These are phyloP conservation scores for Anthostomella pinea DNA, from an alignment of 2,329 filamentous ascomycete genomes.

Conservation along the genomic window DNA sequence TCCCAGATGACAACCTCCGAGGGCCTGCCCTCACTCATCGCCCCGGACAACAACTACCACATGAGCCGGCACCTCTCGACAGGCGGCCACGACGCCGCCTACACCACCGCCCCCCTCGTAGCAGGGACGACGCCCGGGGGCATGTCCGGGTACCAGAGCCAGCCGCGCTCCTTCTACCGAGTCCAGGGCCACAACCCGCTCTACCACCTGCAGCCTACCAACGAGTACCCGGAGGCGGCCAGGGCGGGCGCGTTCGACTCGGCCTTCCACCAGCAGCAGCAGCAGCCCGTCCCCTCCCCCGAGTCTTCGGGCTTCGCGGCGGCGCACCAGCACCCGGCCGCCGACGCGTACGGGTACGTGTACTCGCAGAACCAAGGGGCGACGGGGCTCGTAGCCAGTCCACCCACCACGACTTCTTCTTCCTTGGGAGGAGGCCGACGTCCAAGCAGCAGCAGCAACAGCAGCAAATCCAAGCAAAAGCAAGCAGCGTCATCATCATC, in stretches of 20 bases:
- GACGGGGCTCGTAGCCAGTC: conserved; percentile 14
- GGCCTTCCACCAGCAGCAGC: conserved; percentile 20
- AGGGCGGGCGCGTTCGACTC: conserved; percentile 24
- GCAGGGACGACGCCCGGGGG: conserved; percentile 17
- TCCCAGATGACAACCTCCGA: conserved; percentile 25
- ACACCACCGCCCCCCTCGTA: conserved; percentile 13
- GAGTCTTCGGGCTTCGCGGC: conserved; percentile 19
- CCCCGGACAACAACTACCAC: conserved; percentile 24
- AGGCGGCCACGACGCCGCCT: conserved; percentile 20
- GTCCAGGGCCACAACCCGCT: conserved; percentile 15
- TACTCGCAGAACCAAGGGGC: conserved; percentile 25
- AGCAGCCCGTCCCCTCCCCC: conserved; percentile 21
- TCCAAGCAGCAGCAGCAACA: too few species aligned
- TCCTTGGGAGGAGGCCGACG: conserved; percentile 13
- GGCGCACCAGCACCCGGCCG: too few species aligned
- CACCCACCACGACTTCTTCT: conserved; percentile 18
- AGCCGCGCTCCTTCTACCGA: conserved; percentile 20
- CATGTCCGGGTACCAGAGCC: conserved; percentile 21
- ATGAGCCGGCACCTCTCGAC: conserved; percentile 17
- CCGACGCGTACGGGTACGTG: conserved; percentile 24
- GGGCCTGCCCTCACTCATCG: conserved; percentile 21
- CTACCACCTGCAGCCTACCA: conserved; percentile 19
- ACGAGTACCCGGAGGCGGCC: conserved; percentile 20
- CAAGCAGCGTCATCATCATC: conserved; percentile 18
- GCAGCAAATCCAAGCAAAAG: too few species aligned